Percentiles rank a stretch among this genome's conserved stretches.
phyloP scores from a whole-genome alignment of 2,329 filamentous ascomycete species.

The Talaromyces sp. region DNA sequence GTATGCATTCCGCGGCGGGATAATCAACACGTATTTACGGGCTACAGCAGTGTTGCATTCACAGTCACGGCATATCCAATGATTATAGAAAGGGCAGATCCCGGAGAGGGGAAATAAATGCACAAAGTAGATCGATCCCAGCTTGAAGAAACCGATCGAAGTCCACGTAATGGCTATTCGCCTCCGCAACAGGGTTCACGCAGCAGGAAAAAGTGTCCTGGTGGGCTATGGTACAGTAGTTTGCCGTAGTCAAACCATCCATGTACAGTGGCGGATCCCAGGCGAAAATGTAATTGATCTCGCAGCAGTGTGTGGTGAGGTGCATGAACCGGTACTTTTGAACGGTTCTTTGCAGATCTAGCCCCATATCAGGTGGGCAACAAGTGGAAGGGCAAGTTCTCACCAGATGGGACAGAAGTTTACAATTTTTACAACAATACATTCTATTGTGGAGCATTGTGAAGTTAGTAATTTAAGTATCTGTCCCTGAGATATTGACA shows the following conservation, averaged over 20 bases:
- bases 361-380: not conserved
- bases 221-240: conserved; percentile 15
- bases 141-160: conserved; percentile 17
- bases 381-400: not conserved
- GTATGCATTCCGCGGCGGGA: not conserved
- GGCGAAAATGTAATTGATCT: conserved; percentile 12
- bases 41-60: not conserved
- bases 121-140: conserved; percentile 11
- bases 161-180: conserved; percentile 2
- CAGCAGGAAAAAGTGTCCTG: not conserved
- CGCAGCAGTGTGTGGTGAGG: conserved; percentile 6
- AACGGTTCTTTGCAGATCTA: conserved; percentile 8
- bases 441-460: not conserved
- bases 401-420: not conserved
- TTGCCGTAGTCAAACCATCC: conserved; percentile 13
- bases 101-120: not conserved
- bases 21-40: not conserved
- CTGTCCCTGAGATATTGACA: not conserved
- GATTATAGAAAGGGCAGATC: not conserved
- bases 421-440: not conserved
- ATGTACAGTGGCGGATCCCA: conserved; percentile 5
- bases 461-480: not conserved
- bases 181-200: not conserved
- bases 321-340: conserved; percentile 27
- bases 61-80: not conserved